phyloP scores from a whole-genome alignment of 2,329 filamentous ascomycete genomes.

The Gremmenia infestans region DNA sequence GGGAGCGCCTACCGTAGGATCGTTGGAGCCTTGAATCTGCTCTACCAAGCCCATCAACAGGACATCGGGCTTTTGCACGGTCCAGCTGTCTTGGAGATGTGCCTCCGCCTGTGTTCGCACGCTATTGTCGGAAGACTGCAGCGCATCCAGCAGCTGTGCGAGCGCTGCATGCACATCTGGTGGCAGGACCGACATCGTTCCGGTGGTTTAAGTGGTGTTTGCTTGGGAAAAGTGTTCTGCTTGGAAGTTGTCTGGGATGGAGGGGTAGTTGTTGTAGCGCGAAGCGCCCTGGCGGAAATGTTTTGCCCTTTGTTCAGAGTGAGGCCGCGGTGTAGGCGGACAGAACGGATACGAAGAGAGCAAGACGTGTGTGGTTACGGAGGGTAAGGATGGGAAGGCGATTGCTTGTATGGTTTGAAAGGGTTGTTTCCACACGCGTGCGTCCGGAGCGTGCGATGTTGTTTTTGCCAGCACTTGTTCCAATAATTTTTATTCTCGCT shows the following conservation, averaged over 20 bases:
- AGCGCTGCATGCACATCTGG: slow-evolving; percentile 81
- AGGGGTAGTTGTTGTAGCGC: not conserved
- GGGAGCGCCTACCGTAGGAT: slow-evolving; percentile 28
- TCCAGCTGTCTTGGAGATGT: slow-evolving; percentile 87
- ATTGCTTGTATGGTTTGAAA: not conserved
- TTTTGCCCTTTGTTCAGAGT: not conserved
- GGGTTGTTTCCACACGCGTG: no score
- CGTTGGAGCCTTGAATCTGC: slow-evolving; percentile 73
- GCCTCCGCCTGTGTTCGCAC: slow-evolving; percentile 84
- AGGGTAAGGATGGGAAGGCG: not conserved
- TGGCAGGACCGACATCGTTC: slow-evolving; percentile 75
- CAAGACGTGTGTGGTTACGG: not conserved
- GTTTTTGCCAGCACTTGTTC: no score
- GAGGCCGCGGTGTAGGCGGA: not conserved
- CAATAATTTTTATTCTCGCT: no score
- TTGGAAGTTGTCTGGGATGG: not conserved
- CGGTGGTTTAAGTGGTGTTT: not conserved
- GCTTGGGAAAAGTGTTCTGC: not conserved
- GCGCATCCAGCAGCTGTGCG: slow-evolving; percentile 76
- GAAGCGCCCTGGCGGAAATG: not conserved
- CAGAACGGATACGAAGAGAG: not conserved
- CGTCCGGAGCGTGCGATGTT: no score
- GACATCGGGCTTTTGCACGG: slow-evolving; percentile 72
- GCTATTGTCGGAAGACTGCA: slow-evolving; percentile 85
- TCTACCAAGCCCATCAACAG: slow-evolving; percentile 92